Evolutionary conservation across 495 filamentous ascomycete species (phyloP), one percentile per base, ranked within the genome.

Genomic region (Hyaloscypha finlandica): DNA sequence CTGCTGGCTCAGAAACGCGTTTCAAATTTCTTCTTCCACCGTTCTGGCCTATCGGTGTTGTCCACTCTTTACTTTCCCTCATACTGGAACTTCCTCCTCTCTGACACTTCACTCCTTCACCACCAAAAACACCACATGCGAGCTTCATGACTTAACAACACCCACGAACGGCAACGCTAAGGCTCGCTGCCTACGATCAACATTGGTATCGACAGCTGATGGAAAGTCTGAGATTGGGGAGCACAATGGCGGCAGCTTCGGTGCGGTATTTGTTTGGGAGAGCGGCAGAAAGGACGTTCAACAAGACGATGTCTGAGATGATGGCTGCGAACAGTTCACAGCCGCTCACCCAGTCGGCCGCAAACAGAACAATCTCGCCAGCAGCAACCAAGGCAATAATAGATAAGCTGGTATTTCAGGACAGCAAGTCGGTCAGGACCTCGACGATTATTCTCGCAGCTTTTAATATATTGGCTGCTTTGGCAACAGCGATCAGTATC

Each of bases 371-470:
- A 11, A 8, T 30, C 19, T 60, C 37, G 42, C 1, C 32, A 45
- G 42, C 51, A 32, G 66, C 68, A 8, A 68, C 63, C 6, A 14
- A 42, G 25, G n/a, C 16, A 8, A 45, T 73, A 22, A 74, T 74
- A 25, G 25, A 39, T 16, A 67, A 63, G 45, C 65, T 74, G 32
- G 61, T 71, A 8, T 74, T 72, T 51, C 68, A 59, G 19, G 63
- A 73, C 29, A 74, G 70, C 66, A 73, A 76, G 59, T 74, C 72
- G 31, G 54, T 76, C 51, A 35, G 72, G 61, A 74, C 74, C 4
- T 76, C 74, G 56, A 74, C 72, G 22, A 74, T 76, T 29, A 74
- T 76, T 68, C 66, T 76, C 8, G 72, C 72, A 6, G 57, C 61
- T 30, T 76, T 76, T 60, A 76, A 76, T 61, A 64, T 72, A 8